Conservation (phyloP, 2,329 filamentous ascomycete species). For the Pleochaeta shiraiana region DNA sequence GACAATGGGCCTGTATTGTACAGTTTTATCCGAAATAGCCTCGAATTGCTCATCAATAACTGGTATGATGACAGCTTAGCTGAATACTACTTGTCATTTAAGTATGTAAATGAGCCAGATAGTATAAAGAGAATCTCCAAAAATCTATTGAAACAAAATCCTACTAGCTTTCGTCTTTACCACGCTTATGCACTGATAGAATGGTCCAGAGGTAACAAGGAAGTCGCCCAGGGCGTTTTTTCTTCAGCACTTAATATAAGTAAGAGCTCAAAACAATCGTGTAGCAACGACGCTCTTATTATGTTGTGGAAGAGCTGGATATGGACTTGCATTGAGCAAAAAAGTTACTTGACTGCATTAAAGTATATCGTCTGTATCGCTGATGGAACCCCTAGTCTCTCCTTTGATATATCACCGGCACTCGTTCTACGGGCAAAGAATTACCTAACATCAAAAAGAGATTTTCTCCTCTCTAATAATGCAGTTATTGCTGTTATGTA, state of each 20-base stretch:
- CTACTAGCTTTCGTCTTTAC: conserved; percentile 46
- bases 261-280: conserved; percentile 19
- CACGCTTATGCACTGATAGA: conserved; percentile 62
- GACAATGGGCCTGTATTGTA: conserved; percentile 12
- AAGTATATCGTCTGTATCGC: conserved; percentile 22
- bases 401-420: conserved; percentile 11
- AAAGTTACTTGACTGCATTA: conserved; percentile 17
- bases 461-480: conserved; percentile 31
- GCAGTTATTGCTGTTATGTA: conserved; percentile 29
- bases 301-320: conserved; percentile 16
- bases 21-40: conserved; percentile 27
- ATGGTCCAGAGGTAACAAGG: conserved; percentile 30
- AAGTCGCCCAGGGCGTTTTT: conserved; percentile 42
- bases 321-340: conserved; percentile 13
- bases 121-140: conserved; percentile 51
- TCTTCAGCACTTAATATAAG: conserved; percentile 41
- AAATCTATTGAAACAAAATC: conserved; percentile 43
- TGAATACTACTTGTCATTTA: conserved; percentile 48
- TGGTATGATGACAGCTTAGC: conserved; percentile 31
- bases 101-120: conserved; percentile 30
- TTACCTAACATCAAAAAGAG: conserved; percentile 29
- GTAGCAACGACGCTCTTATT: conserved; percentile 13
- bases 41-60: conserved; percentile 33
- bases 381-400: conserved; percentile 17
- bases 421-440: conserved; percentile 30